phyloP scores from a whole-genome alignment of 179 eudicot species.

The Spinacia oleracea region DNA sequence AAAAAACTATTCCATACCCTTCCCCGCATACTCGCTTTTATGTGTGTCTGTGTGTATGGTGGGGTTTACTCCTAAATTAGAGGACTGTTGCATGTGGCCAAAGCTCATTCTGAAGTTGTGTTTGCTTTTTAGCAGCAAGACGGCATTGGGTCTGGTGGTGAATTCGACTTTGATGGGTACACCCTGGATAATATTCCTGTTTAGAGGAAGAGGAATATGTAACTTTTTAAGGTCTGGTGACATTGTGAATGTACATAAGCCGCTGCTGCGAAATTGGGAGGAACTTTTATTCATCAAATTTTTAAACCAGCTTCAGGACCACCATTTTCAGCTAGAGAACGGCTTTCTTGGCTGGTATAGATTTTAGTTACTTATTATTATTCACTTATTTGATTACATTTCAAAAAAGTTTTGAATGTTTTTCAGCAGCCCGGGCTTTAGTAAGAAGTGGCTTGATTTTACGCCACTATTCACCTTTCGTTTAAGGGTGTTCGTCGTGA shows the following conservation, averaged over 20 bases:
- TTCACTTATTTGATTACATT: constrained; percentile 30
- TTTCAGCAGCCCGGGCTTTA: constrained; percentile 24
- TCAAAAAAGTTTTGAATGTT: constrained; percentile 30
- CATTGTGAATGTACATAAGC: constrained; percentile 46
- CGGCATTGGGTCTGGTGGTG: constrained; percentile 54
- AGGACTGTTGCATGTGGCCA: not conserved
- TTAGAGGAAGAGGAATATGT: constrained; percentile 33
- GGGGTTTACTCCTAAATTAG: constrained; percentile 6
- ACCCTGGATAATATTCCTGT: constrained; percentile 71
- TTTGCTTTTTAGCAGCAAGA: constrained; percentile 63
- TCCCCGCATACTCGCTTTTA: not conserved
- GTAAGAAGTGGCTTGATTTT: not conserved
- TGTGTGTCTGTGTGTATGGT: not conserved
- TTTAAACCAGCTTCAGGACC: constrained; percentile 17
- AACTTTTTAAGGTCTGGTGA: constrained; percentile 17
- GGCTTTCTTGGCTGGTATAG: constrained; percentile 26
- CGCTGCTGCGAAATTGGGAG: constrained; percentile 29
- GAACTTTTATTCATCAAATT: constrained; percentile 9
- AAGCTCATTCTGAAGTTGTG: constrained; percentile 30
- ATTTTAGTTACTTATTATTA: constrained; percentile 14
- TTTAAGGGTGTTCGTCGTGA: constrained; percentile 21
- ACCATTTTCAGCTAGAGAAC: constrained; percentile 21
- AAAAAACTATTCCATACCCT: not conserved
- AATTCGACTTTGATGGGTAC: constrained; percentile 77
- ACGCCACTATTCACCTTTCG: constrained; percentile 4